Percentiles rank a stretch among this genome's conserved stretches.
These are phyloP conservation scores for Tylopilus subfusipes DNA, from an alignment of 768 basidiomycete species.

Conservation along the genomic window DNA sequence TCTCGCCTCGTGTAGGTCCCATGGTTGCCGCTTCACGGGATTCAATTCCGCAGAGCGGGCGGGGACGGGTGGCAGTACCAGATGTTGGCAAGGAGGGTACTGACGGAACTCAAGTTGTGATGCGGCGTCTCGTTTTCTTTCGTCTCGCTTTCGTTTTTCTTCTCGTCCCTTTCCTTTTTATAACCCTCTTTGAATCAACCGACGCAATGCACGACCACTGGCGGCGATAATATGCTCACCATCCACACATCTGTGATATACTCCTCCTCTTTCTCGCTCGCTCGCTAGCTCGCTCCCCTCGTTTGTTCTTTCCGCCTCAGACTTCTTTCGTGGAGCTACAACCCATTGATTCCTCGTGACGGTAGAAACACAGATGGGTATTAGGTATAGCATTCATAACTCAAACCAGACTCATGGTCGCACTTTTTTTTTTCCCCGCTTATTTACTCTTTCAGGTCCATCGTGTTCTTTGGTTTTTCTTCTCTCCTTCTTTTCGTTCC, in stretches of 20 bases:
- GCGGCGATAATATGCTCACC: conserved; percentile 24
- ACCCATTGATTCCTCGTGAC: neutral
- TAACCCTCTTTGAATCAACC: neutral
- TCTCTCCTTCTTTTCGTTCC: neutral
- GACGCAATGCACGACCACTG: conserved; percentile 10
- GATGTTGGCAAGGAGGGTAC: conserved; percentile 84
- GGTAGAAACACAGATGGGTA: neutral
- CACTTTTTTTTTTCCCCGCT: neutral
- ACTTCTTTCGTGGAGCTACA: neutral
- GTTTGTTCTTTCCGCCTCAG: neutral
- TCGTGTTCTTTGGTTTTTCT: neutral
- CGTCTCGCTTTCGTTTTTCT: neutral
- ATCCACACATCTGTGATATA: conserved; percentile 22
- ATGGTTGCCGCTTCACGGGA: conserved; percentile 88
- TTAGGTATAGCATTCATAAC: neutral
- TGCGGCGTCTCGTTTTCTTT: neutral
- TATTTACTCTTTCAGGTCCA: neutral
- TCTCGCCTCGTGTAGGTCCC: conserved; percentile 59
- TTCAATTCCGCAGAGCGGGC: conserved; percentile 87
- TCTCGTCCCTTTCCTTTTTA: neutral
- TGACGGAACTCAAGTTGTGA: conserved; percentile 86
- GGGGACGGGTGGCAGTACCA: conserved; percentile 98
- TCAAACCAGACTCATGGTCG: neutral
- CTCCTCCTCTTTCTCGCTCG: conserved; percentile 2
- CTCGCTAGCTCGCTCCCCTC: neutral